Percentiles rank a stretch among this genome's conserved stretches.
These are phyloP conservation scores for Jackrogersella multiformis DNA, from an alignment of 495 filamentous ascomycete genomes.

Conservation along the genomic window DNA sequence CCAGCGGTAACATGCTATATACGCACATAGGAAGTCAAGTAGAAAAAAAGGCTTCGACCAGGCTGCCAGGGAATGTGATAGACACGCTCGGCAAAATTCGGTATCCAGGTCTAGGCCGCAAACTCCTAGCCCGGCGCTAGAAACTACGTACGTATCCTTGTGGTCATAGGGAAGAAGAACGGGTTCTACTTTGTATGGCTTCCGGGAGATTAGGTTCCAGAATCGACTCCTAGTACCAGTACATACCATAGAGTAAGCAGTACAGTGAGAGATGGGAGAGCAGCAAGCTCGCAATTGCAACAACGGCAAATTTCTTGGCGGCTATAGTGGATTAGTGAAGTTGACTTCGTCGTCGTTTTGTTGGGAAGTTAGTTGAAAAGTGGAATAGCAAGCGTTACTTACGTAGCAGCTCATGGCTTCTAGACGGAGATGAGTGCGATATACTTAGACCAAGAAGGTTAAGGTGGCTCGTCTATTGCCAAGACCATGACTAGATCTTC, in stretches of 20 bases:
- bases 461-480: constrained; percentile 20
- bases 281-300: constrained; percentile 28
- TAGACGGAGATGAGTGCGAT: constrained; percentile 10
- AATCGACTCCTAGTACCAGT: constrained; percentile 27
- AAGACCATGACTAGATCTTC: constrained; percentile 29
- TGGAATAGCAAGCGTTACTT: constrained; percentile 17
- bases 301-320: constrained; percentile 31
- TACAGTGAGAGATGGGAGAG: constrained; percentile 14
- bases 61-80: constrained; percentile 14
- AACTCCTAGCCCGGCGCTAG: constrained; percentile 19
- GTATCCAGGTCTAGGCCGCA: constrained; percentile 22
- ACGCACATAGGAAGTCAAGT: background rate
- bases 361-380: constrained; percentile 25
- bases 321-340: constrained; percentile 22
- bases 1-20: constrained; percentile 21
- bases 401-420: constrained; percentile 1
- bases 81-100: constrained; percentile 20
- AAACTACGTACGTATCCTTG: constrained; percentile 21
- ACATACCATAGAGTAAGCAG: constrained; percentile 39
- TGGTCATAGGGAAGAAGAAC: constrained; percentile 8
- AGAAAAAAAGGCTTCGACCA: constrained; percentile 11
- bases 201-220: constrained; percentile 43
- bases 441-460: constrained; percentile 17
- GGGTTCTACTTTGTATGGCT: constrained; percentile 29
- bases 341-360: constrained; percentile 14